phyloP scores from a whole-genome alignment of 768 basidiomycete genomes.

The Terana coerulea region DNA sequence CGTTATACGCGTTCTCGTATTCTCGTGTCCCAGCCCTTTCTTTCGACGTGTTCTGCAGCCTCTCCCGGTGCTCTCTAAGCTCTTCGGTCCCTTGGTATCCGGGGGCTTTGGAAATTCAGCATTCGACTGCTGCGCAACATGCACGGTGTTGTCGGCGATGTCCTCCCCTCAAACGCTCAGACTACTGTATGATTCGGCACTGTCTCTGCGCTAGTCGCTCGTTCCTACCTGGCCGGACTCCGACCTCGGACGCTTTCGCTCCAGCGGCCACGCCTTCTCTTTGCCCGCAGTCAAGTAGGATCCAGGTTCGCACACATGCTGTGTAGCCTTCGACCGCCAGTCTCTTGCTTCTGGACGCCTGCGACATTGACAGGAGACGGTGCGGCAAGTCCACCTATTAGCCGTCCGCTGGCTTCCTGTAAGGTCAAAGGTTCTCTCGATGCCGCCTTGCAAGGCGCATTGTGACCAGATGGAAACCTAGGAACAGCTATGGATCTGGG shows the following conservation, averaged over 20 bases:
- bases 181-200: too few relatives aligned
- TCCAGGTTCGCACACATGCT: neutral
- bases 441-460: neutral
- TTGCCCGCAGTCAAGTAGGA: neutral
- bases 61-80: neutral
- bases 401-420: neutral
- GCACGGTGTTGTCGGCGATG: too few relatives aligned
- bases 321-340: neutral
- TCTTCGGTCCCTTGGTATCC: too few relatives aligned
- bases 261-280: neutral
- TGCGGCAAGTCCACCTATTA: neutral
- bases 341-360: neutral
- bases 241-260: neutral
- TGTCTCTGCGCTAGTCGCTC: neutral
- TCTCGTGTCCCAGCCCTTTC: neutral
- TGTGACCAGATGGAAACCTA: neutral
- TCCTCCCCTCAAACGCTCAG: too few relatives aligned
- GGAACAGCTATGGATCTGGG: neutral
- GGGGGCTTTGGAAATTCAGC: too few relatives aligned
- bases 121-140: too few relatives aligned
- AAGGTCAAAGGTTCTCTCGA: neutral
- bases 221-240: neutral
- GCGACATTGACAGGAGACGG: neutral
- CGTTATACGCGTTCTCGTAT: neutral
- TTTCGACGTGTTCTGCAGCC: neutral